Evolutionary conservation across 139 green algal genomes (phyloP).

Genomic region (Volvox reticuliferus): DNA sequence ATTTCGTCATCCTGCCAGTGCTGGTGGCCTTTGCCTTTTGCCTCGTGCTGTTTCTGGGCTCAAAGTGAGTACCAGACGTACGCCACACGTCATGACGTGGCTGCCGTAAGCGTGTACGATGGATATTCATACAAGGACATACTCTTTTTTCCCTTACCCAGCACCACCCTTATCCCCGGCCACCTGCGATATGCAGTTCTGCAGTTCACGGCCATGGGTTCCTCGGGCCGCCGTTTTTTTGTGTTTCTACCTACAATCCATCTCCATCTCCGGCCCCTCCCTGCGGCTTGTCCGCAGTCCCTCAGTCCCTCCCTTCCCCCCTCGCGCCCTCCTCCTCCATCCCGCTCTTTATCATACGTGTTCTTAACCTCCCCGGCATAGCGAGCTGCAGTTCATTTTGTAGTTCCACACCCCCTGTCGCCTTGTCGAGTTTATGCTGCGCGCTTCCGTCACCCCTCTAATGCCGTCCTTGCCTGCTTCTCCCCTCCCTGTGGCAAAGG

Average conservation of each 20-base stretch:
- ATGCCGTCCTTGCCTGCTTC: background rate
- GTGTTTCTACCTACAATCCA: no score
- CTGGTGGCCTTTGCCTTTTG: slow-evolving; percentile 30
- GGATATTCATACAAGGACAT: no score
- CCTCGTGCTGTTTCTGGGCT: slow-evolving; percentile 13
- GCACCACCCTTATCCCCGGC: no score
- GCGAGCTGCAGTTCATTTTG: background rate
- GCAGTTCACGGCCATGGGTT: no score
- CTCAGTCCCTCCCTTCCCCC: background rate
- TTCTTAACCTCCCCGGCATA: background rate
- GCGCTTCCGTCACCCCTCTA: background rate
- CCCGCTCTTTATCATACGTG: background rate
- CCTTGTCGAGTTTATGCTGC: background rate
- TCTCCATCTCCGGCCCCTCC: no score
- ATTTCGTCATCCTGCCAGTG: slow-evolving; percentile 19
- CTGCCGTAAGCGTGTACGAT: no score
- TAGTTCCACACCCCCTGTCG: background rate
- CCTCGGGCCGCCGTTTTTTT: no score
- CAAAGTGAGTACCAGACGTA: slow-evolving; percentile 1
- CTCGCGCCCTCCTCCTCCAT: no score
- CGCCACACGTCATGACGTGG: no score
- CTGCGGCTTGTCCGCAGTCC: no score
- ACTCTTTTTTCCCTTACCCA: background rate
- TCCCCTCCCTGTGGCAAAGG: background rate
- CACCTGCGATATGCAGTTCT: background rate